Evolutionary conservation across 1,284 basidiomycete genomes (phyloP).

Genomic region (Inonotus obliquus): DNA sequence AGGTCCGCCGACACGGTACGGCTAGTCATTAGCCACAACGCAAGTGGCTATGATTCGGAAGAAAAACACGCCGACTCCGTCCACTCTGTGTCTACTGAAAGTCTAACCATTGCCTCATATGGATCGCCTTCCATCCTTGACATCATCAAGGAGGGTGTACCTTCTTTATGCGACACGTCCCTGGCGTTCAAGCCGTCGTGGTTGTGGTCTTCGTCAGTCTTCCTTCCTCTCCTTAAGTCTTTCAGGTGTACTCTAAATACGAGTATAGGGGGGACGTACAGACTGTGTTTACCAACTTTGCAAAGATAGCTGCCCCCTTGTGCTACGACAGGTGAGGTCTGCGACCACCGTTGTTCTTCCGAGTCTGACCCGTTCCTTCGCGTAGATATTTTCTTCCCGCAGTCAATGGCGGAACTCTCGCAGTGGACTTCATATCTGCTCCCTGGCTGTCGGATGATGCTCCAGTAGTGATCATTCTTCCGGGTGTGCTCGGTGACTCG

Average conservation of each 20-base stretch:
- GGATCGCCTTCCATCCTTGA: background rate
- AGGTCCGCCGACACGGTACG: background rate
- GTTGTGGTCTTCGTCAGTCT: background rate
- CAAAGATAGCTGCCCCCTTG: background rate
- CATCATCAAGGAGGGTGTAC: slow-evolving; percentile 1
- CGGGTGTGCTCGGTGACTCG: slow-evolving; percentile 1
- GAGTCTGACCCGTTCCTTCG: background rate
- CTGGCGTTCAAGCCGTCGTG: background rate
- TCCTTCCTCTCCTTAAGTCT: background rate
- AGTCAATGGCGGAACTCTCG: background rate
- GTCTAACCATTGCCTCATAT: background rate
- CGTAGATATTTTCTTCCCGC: slow-evolving; percentile 2
- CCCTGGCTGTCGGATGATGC: background rate
- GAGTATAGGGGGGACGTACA: slow-evolving; percentile 2
- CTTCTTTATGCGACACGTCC: background rate
- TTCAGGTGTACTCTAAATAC: background rate
- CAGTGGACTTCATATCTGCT: background rate
- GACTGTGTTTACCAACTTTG: background rate
- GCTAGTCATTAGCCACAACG: background rate
- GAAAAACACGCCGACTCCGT: background rate
- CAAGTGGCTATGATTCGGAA: background rate
- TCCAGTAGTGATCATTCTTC: slow-evolving; percentile 1
- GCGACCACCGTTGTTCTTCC: background rate
- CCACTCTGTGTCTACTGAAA: background rate
- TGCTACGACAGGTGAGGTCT: background rate